phyloP scores from a whole-genome alignment of 73 alveolate genomes.

The Effrenium voratum region DNA sequence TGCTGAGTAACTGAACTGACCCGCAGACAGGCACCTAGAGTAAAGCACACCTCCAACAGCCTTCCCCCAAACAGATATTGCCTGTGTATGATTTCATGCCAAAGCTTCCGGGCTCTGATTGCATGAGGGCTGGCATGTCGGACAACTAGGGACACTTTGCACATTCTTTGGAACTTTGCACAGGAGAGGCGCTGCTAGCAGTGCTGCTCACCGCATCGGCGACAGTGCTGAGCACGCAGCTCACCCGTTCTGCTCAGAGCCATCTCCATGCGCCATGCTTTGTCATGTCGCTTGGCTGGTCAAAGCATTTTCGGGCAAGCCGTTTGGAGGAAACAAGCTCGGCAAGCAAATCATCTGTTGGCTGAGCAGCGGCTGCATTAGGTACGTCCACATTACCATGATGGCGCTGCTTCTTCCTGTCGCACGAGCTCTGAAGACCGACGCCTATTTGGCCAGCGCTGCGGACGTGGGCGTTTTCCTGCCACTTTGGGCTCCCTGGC shows the following conservation, averaged over 20 bases:
- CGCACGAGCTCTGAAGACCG: constrained; percentile 22
- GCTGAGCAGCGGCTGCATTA: not conserved
- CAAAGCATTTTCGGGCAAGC: too few species aligned
- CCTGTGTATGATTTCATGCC: too few species aligned
- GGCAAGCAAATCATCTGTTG: not conserved
- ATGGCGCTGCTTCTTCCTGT: constrained; percentile 70
- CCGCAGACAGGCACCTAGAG: too few species aligned
- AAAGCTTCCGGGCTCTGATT: too few species aligned
- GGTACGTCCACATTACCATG: constrained; percentile 77
- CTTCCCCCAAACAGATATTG: too few species aligned
- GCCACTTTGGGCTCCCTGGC: constrained; percentile 63
- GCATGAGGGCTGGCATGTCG: too few species aligned
- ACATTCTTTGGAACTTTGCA: too few species aligned
- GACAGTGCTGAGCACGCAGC: constrained; percentile 57
- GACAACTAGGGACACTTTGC: too few species aligned
- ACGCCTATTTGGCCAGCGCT: constrained; percentile 24
- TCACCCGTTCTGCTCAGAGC: constrained; percentile 55
- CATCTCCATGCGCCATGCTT: constrained; percentile 55
- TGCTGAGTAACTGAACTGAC: too few species aligned
- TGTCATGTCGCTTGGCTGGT: constrained; percentile 11
- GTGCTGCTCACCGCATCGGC: constrained; percentile 13
- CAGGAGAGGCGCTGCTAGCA: too few species aligned
- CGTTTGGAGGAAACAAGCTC: too few species aligned
- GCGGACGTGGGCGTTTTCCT: constrained; percentile 53
- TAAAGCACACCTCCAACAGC: too few species aligned